phyloP scores from a whole-genome alignment of 2,329 filamentous ascomycete species.

The Zasmidium citrigriseum region DNA sequence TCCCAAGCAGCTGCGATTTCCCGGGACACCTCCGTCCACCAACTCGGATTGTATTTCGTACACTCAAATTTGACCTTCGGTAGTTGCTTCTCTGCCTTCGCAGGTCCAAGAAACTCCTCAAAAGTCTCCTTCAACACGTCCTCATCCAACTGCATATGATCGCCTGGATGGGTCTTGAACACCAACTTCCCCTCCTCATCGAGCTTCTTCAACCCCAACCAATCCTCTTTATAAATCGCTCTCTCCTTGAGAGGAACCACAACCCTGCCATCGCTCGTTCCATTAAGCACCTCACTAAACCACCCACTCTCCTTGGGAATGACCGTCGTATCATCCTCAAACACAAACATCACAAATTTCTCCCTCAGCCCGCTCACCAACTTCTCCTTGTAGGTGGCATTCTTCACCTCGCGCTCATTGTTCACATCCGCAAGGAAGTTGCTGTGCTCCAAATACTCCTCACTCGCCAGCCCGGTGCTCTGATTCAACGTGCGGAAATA shows the following conservation, averaged over 20 bases:
- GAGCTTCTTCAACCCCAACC: slow-evolving; percentile 79
- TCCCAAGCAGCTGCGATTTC: not conserved
- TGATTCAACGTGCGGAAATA: slow-evolving; percentile 76
- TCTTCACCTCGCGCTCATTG: slow-evolving; percentile 81
- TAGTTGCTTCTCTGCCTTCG: slow-evolving; percentile 19
- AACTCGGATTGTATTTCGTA: not conserved
- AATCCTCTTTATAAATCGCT: slow-evolving; percentile 82
- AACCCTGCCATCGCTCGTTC: slow-evolving; percentile 54
- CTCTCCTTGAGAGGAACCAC: slow-evolving; percentile 69
- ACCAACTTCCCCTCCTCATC: slow-evolving; percentile 77
- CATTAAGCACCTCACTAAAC: slow-evolving; percentile 80
- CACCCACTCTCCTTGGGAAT: slow-evolving; percentile 88
- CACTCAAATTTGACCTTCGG: not conserved
- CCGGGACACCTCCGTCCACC: not conserved
- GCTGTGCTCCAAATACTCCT: slow-evolving; percentile 73
- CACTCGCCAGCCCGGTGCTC: slow-evolving; percentile 55
- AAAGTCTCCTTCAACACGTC: slow-evolving; percentile 68
- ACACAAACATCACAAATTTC: slow-evolving; percentile 81
- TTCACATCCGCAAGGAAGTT: slow-evolving; percentile 96
- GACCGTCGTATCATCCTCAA: slow-evolving; percentile 80
- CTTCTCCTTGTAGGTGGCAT: slow-evolving; percentile 70
- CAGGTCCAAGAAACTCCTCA: slow-evolving; percentile 62
- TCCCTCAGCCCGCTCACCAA: slow-evolving; percentile 65
- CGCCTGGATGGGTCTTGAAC: slow-evolving; percentile 72
- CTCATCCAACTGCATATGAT: slow-evolving; percentile 79